Percentiles rank a stretch among this genome's conserved stretches.
Evolutionary conservation across 352 stramenopile species (phyloP).

Genomic region (Hyaloperonospora arabidopsidis): DNA sequence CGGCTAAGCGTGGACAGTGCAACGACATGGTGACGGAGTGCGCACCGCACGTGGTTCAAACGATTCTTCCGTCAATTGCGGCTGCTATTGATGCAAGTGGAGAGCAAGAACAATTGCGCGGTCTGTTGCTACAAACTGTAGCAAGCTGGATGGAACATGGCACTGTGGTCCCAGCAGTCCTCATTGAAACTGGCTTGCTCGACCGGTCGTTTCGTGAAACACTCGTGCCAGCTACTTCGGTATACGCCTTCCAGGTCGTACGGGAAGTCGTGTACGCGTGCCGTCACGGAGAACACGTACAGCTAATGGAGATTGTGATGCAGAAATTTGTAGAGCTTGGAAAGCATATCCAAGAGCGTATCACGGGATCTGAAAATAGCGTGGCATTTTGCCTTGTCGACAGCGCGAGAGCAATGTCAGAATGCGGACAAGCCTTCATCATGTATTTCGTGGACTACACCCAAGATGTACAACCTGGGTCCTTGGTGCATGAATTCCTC

Average conservation of each 20-base stretch:
- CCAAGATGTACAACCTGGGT: constrained; percentile 43
- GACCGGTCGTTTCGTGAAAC: constrained; percentile 56
- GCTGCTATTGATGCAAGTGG: constrained; percentile 47
- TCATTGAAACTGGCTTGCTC: constrained; percentile 57
- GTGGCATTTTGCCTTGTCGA: constrained; percentile 41
- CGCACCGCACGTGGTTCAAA: constrained; percentile 48
- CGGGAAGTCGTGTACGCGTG: constrained; percentile 63
- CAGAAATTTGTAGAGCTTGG: constrained; percentile 66
- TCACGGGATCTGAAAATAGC: constrained; percentile 20
- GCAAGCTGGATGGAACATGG: constrained; percentile 73
- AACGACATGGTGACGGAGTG: constrained; percentile 64
- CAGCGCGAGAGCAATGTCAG: constrained; percentile 50
- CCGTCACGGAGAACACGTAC: constrained; percentile 45
- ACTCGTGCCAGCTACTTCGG: constrained; percentile 26
- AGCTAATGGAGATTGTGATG: constrained; percentile 75
- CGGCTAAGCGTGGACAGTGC: constrained; percentile 52
- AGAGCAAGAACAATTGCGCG: constrained; percentile 35
- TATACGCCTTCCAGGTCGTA: constrained; percentile 50
- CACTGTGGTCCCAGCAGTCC: constrained; percentile 37
- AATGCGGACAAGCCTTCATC: constrained; percentile 73
- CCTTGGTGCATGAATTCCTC: constrained; percentile 72
- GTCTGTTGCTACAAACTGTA: constrained; percentile 55
- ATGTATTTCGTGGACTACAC: constrained; percentile 76
- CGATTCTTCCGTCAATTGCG: constrained; percentile 50
- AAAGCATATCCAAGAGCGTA: constrained; percentile 42